Conservation (phyloP, 768 basidiomycete species). For the Gloeophyllum trabeum region DNA sequence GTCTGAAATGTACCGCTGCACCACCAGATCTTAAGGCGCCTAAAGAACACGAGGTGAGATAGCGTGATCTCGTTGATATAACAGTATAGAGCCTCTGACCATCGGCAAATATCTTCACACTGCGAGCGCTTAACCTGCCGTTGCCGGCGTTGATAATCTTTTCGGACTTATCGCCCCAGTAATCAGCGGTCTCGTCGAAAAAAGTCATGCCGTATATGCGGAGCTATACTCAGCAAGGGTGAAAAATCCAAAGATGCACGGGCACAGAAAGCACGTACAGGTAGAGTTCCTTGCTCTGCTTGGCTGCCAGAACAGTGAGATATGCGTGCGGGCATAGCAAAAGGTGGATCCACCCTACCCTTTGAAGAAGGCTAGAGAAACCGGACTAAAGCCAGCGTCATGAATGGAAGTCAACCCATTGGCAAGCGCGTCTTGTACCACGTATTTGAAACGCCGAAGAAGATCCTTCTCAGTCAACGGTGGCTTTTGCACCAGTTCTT, state of each 20-base stretch:
- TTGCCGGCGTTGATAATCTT: conserved; percentile 47
- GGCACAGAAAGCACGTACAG: conserved; percentile 24
- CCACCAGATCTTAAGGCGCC: conserved; percentile 86
- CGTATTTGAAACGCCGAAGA: conserved; percentile 42
- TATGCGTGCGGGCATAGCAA: background rate
- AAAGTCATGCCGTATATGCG: conserved; percentile 72
- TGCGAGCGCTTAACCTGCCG: conserved; percentile 57
- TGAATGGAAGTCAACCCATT: conserved; percentile 77
- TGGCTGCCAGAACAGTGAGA: conserved; percentile 30
- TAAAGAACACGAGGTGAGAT: conserved; percentile 14
- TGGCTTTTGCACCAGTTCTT: conserved; percentile 57
- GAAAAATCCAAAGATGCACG: conserved; percentile 3
- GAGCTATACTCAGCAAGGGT: conserved; percentile 27
- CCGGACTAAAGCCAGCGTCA: conserved; percentile 68
- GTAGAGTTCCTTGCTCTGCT: conserved; percentile 46
- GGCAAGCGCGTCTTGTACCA: conserved; percentile 57
- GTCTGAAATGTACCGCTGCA: conserved; percentile 49
- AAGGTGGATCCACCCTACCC: conserved; percentile 26
- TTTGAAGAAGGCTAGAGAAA: conserved; percentile 65
- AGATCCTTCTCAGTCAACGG: conserved; percentile 54
- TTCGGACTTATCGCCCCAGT: conserved; percentile 60
- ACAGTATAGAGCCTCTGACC: conserved; percentile 23
- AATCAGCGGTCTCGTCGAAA: conserved; percentile 53
- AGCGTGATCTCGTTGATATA: conserved; percentile 1
- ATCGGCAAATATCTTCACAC: conserved; percentile 73